phyloP scores from a whole-genome alignment of 2,329 filamentous ascomycete species.

The Aspergillus eucalypticola region DNA sequence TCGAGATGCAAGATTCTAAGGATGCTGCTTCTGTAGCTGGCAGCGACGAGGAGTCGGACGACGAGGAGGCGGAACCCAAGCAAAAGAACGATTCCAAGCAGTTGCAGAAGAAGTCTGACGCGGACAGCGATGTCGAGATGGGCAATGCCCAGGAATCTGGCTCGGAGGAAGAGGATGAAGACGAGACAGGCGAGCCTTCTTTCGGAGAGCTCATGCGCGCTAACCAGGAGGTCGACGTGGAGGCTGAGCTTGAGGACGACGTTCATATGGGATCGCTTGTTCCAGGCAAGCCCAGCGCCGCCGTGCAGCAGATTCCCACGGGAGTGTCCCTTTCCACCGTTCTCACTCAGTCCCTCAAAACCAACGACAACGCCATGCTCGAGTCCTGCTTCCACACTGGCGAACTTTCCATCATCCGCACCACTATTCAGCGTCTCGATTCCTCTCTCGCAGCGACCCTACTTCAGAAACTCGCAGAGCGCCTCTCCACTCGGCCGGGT shows the following conservation, averaged over 20 bases:
- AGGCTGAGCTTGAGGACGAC: slow-evolving; percentile 50
- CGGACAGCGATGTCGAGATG: slow-evolving; percentile 31
- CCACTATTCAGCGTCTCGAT: slow-evolving; percentile 87
- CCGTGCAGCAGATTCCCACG: slow-evolving; percentile 61
- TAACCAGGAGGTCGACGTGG: slow-evolving; percentile 73
- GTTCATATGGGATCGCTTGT: slow-evolving; percentile 47
- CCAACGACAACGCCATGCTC: slow-evolving; percentile 84
- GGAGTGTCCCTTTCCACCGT: slow-evolving; percentile 85
- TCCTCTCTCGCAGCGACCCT: slow-evolving; percentile 77
- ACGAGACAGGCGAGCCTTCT: slow-evolving; percentile 60
- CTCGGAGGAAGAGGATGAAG: slow-evolving; percentile 38
- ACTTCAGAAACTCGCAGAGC: slow-evolving; percentile 79
- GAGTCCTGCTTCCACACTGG: slow-evolving; percentile 86
- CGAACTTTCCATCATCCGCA: slow-evolving; percentile 74
- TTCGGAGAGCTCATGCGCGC: slow-evolving; percentile 83
- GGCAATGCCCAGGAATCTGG: slow-evolving; percentile 39
- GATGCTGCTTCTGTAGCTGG: slow-evolving; percentile 33
- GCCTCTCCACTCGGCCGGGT: slow-evolving; percentile 82
- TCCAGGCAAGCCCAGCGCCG: slow-evolving; percentile 47
- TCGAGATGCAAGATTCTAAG: slow-evolving; percentile 44
- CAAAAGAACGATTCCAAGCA: slow-evolving; percentile 20
- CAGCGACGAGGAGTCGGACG: slow-evolving; percentile 25
- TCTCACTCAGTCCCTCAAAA: slow-evolving; percentile 88
- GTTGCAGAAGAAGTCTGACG: slow-evolving; percentile 19
- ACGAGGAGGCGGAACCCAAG: slow-evolving; percentile 21